These are phyloP conservation scores for Mangifera indica DNA, from an alignment of 345 rosid genomes.

Conservation along the genomic window DNA sequence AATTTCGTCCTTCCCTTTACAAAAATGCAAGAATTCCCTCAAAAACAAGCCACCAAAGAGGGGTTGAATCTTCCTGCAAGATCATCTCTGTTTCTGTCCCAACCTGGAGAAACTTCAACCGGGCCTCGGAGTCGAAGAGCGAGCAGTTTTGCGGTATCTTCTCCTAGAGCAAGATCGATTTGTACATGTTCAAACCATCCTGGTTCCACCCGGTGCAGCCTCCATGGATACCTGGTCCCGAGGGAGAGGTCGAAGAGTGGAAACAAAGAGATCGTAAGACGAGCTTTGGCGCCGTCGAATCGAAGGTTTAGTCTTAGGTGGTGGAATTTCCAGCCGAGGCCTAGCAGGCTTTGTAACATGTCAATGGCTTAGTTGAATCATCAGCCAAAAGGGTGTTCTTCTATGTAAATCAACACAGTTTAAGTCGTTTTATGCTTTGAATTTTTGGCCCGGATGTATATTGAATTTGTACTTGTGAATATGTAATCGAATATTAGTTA, in stretches of 20 bases:
- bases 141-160: background rate
- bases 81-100: background rate
- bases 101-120: background rate
- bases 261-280: conserved; percentile 32
- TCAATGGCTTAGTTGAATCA: conserved; percentile 23
- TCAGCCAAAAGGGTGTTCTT: background rate
- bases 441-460: background rate
- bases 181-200: conserved; percentile 27
- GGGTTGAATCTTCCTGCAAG: background rate
- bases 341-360: conserved; percentile 45
- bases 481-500: background rate
- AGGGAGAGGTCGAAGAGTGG: conserved; percentile 25
- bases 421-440: background rate
- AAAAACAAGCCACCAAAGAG: conserved; percentile 2
- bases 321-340: conserved; percentile 44
- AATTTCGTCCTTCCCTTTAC: background rate
- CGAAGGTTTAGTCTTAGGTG: conserved; percentile 33
- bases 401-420: background rate
- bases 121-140: background rate
- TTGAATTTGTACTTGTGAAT: background rate
- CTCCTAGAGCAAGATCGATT: background rate
- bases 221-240: conserved; percentile 36
- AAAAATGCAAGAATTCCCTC: conserved; percentile 11
- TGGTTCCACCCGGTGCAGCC: conserved; percentile 32
- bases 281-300: conserved; percentile 36